Base-by-base conservation (phyloP, 1,284 basidiomycete species). In the Albatrellus sp. region DNA sequence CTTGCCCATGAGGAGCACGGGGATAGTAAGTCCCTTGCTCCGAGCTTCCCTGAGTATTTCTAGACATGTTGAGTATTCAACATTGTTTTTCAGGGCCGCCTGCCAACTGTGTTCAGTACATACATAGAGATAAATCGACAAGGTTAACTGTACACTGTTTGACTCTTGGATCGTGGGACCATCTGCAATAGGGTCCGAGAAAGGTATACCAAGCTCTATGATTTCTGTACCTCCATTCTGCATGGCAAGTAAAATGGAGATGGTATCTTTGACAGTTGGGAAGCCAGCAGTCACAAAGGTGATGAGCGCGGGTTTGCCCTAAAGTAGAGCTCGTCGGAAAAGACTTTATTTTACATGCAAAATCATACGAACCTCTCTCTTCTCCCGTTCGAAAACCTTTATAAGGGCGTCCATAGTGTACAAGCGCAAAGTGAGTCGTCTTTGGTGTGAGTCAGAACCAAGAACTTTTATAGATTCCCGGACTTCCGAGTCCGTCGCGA, bases 111-210 rank as follows among this genome's bases (percentile, higher is more conserved):
- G 3, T 16, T 12, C n/a, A 17, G 4, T 19, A 32, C 19, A 28
- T 43, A 31, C 30, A 49, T 34, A n/a, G 38, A 43, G 34, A 32
- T 19, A 44, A 35, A 46, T 33, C 32, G 42, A 43, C 39, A 19
- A 36, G 34, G 40, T 36, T 11, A 19, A 7, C 64, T 82, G 53
- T 49, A 93, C 91, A 31, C 84, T 84, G 65, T 97, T 98, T 37
- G 87, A 79, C 53, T 85, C 82, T 60, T 98, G 94, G 51, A 98
- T 98, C 5, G 80, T 78, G 16, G 83, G 84, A 0, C 94, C 87
- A 66, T 98, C 94, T 1, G 91, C 94, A 54, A 92, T 89, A 8
- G 94, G 94, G 67, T 98, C 94, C 46, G 88, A 92, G 69, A 97
- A 98, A 0, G 92, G 94, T 32, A 98, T 76, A 20, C 96, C 96